Conservation (phyloP, 169 alveolate genomes). For the Hammondia hammondi region DNA sequence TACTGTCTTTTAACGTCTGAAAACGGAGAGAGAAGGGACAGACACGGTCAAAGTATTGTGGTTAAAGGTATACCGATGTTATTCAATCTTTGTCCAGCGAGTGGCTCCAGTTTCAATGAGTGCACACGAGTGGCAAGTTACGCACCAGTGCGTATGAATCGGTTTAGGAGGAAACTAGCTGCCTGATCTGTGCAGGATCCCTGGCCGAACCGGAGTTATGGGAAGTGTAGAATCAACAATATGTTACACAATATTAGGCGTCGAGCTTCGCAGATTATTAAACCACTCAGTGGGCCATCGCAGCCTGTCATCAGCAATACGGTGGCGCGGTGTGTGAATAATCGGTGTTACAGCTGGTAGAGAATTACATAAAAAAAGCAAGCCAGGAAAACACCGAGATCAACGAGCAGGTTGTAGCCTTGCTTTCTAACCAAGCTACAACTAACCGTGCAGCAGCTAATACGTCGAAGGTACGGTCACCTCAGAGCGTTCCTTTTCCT, state of each 20-base stretch:
- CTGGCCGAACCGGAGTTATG: too few relatives aligned
- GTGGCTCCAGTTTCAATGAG: too few relatives aligned
- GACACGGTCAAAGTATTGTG: too few relatives aligned
- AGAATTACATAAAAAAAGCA: background rate
- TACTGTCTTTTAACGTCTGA: background rate
- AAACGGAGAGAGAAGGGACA: too few relatives aligned
- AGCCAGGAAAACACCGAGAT: background rate
- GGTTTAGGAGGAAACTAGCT: too few relatives aligned
- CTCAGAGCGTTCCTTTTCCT: background rate
- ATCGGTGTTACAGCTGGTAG: background rate
- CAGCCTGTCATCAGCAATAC: background rate
- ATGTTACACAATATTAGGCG: background rate
- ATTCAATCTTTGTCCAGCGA: too few relatives aligned
- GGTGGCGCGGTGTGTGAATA: background rate
- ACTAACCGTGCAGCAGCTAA: constrained; percentile 36
- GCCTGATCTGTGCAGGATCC: too few relatives aligned
- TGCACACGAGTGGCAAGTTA: too few relatives aligned
- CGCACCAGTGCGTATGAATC: too few relatives aligned
- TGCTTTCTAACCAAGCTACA: constrained; percentile 35
- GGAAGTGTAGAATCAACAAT: too few relatives aligned
- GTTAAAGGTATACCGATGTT: too few relatives aligned
- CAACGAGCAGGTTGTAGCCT: background rate
- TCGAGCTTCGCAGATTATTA: background rate
- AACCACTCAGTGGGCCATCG: background rate
- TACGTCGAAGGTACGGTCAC: constrained; percentile 20